These are phyloP conservation scores for Typha latifolia DNA, from an alignment of 176 grass and related monocot genomes.

Conservation along the genomic window DNA sequence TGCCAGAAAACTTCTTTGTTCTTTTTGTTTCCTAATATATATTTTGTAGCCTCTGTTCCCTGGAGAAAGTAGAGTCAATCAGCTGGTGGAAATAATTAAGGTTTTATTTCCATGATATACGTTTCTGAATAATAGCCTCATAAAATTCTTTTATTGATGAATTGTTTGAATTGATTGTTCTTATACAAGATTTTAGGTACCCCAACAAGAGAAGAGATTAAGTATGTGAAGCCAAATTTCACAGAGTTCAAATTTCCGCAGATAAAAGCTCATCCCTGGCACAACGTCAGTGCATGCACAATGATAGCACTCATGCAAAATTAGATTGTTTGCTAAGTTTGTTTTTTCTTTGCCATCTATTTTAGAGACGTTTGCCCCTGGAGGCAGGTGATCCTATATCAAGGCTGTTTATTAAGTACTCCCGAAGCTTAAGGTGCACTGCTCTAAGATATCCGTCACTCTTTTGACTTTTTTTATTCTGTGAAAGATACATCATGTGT, in stretches of 20 bases:
- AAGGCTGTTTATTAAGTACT: slow-evolving; percentile 15
- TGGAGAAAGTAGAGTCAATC: slow-evolving; percentile 47
- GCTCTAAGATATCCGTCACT: neutral
- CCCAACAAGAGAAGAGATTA: slow-evolving; percentile 14
- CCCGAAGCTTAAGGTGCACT: slow-evolving; percentile 4
- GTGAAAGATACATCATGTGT: neutral
- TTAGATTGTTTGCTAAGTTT: neutral
- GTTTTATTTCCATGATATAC: slow-evolving; percentile 18
- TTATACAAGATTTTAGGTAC: slow-evolving; percentile 7
- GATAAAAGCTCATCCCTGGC: no score
- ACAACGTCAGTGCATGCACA: neutral
- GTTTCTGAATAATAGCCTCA: neutral
- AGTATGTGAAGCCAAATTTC: slow-evolving; percentile 16
- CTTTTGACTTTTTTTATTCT: neutral
- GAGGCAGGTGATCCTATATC: slow-evolving; percentile 11
- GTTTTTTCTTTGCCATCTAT: slow-evolving; percentile 1
- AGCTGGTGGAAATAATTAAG: slow-evolving; percentile 65
- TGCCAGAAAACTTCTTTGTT: no score
- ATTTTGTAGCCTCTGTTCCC: slow-evolving; percentile 43
- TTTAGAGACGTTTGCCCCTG: neutral
- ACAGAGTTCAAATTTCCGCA: slow-evolving; percentile 16
- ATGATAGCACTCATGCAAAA: neutral
- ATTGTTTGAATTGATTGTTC: neutral
- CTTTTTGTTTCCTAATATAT: no score
- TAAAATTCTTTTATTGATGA: neutral